A percentile compares a stretch with the other conserved stretches of the same genome.
Evolutionary conservation across 495 filamentous ascomycete species (phyloP).

Genomic region (Penicillium pancosmium): DNA sequence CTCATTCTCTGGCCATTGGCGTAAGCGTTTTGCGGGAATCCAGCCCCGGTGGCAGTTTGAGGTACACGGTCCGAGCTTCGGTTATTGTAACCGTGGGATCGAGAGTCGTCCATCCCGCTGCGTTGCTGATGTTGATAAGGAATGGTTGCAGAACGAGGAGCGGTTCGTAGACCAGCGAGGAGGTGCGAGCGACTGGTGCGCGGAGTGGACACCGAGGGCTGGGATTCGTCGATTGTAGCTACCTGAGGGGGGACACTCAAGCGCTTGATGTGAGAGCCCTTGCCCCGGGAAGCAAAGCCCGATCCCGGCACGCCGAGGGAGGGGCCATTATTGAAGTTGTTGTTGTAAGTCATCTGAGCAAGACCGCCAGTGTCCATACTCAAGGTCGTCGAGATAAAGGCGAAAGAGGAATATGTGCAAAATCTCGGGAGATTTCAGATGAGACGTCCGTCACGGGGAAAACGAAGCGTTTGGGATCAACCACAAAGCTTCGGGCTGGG

Average conservation of each 20-base stretch:
- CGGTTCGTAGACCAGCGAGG: conserved; percentile 89
- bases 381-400: conserved; percentile 45
- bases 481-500: conserved; percentile 31
- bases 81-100: conserved; percentile 45
- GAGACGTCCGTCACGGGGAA: not conserved
- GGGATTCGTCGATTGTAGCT: conserved; percentile 66
- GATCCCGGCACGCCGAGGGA: conserved; percentile 72
- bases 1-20: conserved; percentile 44
- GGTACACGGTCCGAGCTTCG: conserved; percentile 53
- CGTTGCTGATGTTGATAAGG: conserved; percentile 61
- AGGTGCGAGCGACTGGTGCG: conserved; percentile 94
- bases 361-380: conserved; percentile 99
- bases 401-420: conserved; percentile 42
- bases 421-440: conserved; percentile 11
- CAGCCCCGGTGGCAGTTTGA: conserved; percentile 63
- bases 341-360: conserved; percentile 98
- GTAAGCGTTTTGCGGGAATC: conserved; percentile 56
- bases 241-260: conserved; percentile 67
- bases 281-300: conserved; percentile 81
- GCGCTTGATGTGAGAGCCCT: conserved; percentile 82
- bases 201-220: conserved; percentile 65
- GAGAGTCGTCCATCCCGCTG: conserved; percentile 48
- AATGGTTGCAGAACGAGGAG: conserved; percentile 81
- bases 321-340: conserved; percentile 62
- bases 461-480: conserved; percentile 35